Evolutionary conservation across 805 yeast species (phyloP).

Genomic region (Yarrowia osloensis): DNA sequence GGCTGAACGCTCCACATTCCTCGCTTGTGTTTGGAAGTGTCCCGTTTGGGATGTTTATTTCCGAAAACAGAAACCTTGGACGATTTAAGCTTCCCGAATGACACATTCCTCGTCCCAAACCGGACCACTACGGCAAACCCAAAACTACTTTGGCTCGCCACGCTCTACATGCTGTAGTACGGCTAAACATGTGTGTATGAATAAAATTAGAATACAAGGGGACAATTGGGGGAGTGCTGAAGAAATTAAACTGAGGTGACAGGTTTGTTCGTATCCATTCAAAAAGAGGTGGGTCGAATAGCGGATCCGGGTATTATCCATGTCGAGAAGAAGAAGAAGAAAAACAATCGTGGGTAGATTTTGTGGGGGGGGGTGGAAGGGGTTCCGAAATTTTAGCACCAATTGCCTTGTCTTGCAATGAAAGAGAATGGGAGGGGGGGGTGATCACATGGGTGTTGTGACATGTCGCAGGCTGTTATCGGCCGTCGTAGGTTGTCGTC

Average conservation of each 20-base stretch:
- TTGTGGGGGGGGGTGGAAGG: neutral
- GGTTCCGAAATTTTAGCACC: neutral
- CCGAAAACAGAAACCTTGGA: neutral
- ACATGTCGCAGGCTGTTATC: too few relatives aligned
- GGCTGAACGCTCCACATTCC: neutral
- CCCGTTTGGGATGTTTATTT: constrained; percentile 25
- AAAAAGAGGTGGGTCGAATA: neutral
- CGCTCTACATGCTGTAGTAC: neutral
- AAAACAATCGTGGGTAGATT: neutral
- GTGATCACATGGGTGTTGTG: neutral
- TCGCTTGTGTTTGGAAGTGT: neutral
- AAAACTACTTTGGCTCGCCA: too few relatives aligned
- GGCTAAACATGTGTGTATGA: constrained; percentile 7
- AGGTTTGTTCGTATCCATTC: neutral
- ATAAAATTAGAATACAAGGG: constrained; percentile 20
- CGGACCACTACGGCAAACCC: neutral
- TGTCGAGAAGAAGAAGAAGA: neutral
- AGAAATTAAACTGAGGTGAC: constrained; percentile 8
- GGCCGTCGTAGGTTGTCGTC: neutral
- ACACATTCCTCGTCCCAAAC: constrained; percentile 6
- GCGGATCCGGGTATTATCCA: neutral
- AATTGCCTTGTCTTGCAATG: neutral
- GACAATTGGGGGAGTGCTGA: constrained; percentile 1
- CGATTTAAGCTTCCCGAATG: neutral
- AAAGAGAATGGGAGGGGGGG: neutral